Percentiles rank a stretch among this genome's conserved stretches.
phyloP scores from a whole-genome alignment of 2,329 filamentous ascomycete genomes.

The Chrysoporthe austroafricana region DNA sequence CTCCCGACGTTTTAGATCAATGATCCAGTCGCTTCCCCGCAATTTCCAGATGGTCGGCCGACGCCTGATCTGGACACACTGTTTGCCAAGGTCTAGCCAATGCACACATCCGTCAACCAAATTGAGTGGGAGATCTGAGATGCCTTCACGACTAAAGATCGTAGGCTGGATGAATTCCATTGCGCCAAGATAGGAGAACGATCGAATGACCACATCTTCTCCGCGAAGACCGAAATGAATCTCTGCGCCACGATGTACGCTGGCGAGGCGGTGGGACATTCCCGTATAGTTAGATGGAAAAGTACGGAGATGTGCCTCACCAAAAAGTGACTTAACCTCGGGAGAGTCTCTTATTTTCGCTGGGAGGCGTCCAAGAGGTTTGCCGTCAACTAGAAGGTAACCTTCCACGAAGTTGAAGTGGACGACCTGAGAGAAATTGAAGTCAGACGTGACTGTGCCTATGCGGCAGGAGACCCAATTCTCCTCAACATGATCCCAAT shows the following conservation, averaged over 20 bases:
- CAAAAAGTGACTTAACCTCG: slow-evolving; percentile 55
- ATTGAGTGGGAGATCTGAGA: slow-evolving; percentile 53
- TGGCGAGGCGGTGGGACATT: slow-evolving; percentile 53
- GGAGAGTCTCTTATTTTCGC: slow-evolving; percentile 48
- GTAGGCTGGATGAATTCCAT: slow-evolving; percentile 42
- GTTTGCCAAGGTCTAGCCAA: slow-evolving; percentile 56
- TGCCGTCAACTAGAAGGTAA: slow-evolving; percentile 42
- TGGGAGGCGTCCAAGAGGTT: slow-evolving; percentile 52
- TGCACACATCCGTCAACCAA: slow-evolving; percentile 60
- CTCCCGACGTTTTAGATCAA: slow-evolving; percentile 35
- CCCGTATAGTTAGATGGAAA: slow-evolving; percentile 55
- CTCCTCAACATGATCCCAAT: slow-evolving; percentile 28
- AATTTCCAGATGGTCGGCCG: slow-evolving; percentile 39
- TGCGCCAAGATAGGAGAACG: slow-evolving; percentile 32
- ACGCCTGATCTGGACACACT: slow-evolving; percentile 55
- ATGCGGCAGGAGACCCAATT: slow-evolving; percentile 37
- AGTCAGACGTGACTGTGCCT: slow-evolving; percentile 27
- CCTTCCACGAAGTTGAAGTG: slow-evolving; percentile 44
- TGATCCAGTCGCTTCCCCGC: slow-evolving; percentile 38
- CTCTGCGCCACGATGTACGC: slow-evolving; percentile 42
- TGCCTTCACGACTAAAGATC: slow-evolving; percentile 33
- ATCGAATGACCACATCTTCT: slow-evolving; percentile 47
- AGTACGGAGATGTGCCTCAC: slow-evolving; percentile 50
- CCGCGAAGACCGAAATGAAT: slow-evolving; percentile 60
- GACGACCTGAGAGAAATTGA: slow-evolving; percentile 30